Base-by-base conservation (phyloP, 2,329 filamentous ascomycete genomes). In the Pyricularia pennisetigena region DNA sequence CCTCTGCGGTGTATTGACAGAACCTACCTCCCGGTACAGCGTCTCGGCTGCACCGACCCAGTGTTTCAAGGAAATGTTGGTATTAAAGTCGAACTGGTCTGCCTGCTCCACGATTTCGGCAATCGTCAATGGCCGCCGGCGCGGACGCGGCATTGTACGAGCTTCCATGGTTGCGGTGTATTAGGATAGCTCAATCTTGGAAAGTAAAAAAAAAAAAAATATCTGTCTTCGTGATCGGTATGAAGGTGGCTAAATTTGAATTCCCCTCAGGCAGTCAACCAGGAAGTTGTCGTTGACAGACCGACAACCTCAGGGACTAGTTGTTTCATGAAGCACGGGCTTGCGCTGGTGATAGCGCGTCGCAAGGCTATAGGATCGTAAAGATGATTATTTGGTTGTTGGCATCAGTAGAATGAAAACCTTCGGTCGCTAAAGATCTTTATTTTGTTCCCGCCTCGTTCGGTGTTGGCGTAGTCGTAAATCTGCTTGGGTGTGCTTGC, bases 1-100 rank as follows among this genome's bases (percentile, higher is more conserved):
- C 8, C 54, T 7, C 54, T 1, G 23, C 2, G 57, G 10, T 28
- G 24, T 26, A 28, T 2, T 3, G 59, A 4, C 9, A 28, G 28
- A n/a, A 77, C 83, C 66, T 73, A 96, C 93, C 86, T 97, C 91
- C 78, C 92, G 90, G 70, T 90, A 84, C 67, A 97, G 81, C 5
- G 90, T 91, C 70, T 91, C 88, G 6, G 93, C 92, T 2, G 93
- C 91, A 49, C 93, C 86, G 30, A 93, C 81, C 91, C 93, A 97
- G 76, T 90, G 88, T 72, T 89, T 90, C 68, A 98, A 83, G 2
- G 90, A 86, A 67, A 97, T 90, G 35, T 85, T 84, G 1, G 85
- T 84, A 76, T 93, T 92, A 80, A 94, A 98, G 69, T 90, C 87
- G 76, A 95, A 97, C 71, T 90, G 87, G 71, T 89, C 84, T 2